These are phyloP conservation scores for Boletus bicolor DNA, from an alignment of 768 basidiomycete genomes.

Conservation along the genomic window DNA sequence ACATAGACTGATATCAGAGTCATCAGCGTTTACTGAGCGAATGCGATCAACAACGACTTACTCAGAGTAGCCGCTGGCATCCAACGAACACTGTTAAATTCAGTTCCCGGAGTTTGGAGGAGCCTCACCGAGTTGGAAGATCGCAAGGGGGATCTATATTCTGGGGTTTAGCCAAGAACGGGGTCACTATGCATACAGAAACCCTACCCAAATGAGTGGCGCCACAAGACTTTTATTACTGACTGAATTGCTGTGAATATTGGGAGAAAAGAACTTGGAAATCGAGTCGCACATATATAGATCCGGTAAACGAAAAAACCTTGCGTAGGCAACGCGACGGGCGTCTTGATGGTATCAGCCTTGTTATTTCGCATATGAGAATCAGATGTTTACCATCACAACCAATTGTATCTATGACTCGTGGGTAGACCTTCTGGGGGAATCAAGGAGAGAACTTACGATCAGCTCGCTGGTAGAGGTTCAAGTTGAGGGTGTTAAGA, in stretches of 20 bases:
- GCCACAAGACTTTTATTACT: neutral
- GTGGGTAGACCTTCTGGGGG: neutral
- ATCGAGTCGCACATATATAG: neutral
- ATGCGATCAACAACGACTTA: neutral
- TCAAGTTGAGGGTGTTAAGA: neutral
- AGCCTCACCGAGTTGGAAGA: neutral
- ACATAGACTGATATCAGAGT: neutral
- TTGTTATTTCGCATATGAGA: neutral
- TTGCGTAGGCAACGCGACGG: slow-evolving; percentile 1
- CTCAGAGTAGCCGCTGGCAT: neutral
- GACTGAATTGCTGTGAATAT: neutral
- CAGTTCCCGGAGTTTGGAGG: neutral
- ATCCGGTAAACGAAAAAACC: slow-evolving; percentile 9
- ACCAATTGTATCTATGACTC: neutral
- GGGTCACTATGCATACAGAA: no score
- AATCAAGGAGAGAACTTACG: neutral
- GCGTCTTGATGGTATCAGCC: neutral
- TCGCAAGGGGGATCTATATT: neutral
- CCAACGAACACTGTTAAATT: neutral
- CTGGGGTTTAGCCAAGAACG: neutral
- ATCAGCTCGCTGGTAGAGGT: slow-evolving; percentile 1
- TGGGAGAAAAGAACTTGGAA: neutral
- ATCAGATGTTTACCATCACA: neutral
- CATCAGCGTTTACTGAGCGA: neutral
- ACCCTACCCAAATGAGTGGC: slow-evolving; percentile 5